Conservation (phyloP, 2,329 filamentous ascomycete genomes). For the Exophiala bonariae region DNA sequence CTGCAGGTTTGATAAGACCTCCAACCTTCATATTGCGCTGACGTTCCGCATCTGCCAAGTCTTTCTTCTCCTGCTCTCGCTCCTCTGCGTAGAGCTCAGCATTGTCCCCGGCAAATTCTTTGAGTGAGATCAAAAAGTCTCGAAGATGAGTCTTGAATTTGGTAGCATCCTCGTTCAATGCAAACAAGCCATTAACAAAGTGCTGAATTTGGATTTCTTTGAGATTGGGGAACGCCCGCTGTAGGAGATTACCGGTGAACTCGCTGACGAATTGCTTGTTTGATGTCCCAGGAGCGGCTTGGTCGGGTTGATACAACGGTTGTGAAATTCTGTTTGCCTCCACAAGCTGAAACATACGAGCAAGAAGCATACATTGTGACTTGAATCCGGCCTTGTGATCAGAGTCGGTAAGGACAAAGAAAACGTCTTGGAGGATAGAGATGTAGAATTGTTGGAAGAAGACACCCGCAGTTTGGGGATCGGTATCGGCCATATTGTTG, state of each 20-base stretch:
- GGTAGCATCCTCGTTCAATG: constrained; percentile 81
- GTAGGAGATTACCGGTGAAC: constrained; percentile 81
- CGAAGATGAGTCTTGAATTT: constrained; percentile 95
- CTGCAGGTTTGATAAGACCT: constrained; percentile 93
- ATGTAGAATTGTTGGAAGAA: constrained; percentile 99
- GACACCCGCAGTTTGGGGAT: constrained; percentile 79
- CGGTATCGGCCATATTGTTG: constrained; percentile 93
- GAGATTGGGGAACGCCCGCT: constrained; percentile 90
- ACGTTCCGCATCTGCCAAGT: constrained; percentile 83
- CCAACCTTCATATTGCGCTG: constrained; percentile 93
- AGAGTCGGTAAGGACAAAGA: constrained; percentile 95
- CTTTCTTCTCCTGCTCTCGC: constrained; percentile 85
- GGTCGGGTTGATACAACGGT: constrained; percentile 82
- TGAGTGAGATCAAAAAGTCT: constrained; percentile 95
- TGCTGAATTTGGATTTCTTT: constrained; percentile 83
- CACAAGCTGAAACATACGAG: constrained; percentile 96
- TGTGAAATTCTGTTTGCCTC: constrained; percentile 85
- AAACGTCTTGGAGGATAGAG: constrained; percentile 92
- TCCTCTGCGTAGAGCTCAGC: constrained; percentile 91
- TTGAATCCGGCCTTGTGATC: constrained; percentile 99
- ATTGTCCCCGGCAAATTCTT: constrained; percentile 96
- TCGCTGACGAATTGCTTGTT: constrained; percentile 89
- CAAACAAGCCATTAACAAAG: constrained; percentile 89
- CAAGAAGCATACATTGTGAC: constrained; percentile 89
- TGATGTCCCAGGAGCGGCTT: constrained; percentile 77